Evolutionary conservation across 2,329 filamentous ascomycete genomes (phyloP).

Genomic region (Polychaeton citri): DNA sequence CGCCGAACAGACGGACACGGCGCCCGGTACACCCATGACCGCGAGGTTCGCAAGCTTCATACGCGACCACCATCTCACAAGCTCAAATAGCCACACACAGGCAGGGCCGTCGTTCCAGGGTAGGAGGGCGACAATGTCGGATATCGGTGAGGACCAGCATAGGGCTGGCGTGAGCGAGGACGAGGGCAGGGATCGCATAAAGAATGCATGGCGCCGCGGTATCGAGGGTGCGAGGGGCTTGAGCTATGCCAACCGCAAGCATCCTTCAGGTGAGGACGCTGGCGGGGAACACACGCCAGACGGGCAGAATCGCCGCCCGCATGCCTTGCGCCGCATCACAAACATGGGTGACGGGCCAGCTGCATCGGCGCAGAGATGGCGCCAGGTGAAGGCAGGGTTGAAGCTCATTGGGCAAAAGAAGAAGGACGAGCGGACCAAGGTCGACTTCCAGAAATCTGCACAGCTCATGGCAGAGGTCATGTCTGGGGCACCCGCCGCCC

Average conservation of each 20-base stretch:
- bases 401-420: slow-evolving; percentile 67
- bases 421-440: slow-evolving; percentile 68
- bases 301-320: slow-evolving; percentile 23
- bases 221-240: slow-evolving; percentile 34
- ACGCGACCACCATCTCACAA: slow-evolving; percentile 29
- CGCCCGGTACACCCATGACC: slow-evolving; percentile 51
- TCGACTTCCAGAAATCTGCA: slow-evolving; percentile 89
- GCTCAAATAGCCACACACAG: slow-evolving; percentile 45
- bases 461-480: slow-evolving; percentile 91
- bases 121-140: slow-evolving; percentile 33
- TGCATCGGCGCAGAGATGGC: slow-evolving; percentile 68
- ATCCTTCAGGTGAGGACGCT: slow-evolving; percentile 8
- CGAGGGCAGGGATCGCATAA: slow-evolving; percentile 35
- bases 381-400: slow-evolving; percentile 78
- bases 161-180: slow-evolving; percentile 37
- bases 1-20: slow-evolving; percentile 44
- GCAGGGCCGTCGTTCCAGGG: slow-evolving; percentile 48
- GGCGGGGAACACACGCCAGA: slow-evolving; percentile 12
- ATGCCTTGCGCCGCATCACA: slow-evolving; percentile 34
- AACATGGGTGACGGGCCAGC: slow-evolving; percentile 28
- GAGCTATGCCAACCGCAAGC: slow-evolving; percentile 26
- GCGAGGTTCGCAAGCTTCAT: slow-evolving; percentile 38
- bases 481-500: slow-evolving; percentile 79
- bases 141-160: slow-evolving; percentile 26
- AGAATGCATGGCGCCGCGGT: slow-evolving; percentile 33